These are phyloP conservation scores for Moricandia arvensis DNA, from an alignment of 345 rosid genomes.

Conservation along the genomic window DNA sequence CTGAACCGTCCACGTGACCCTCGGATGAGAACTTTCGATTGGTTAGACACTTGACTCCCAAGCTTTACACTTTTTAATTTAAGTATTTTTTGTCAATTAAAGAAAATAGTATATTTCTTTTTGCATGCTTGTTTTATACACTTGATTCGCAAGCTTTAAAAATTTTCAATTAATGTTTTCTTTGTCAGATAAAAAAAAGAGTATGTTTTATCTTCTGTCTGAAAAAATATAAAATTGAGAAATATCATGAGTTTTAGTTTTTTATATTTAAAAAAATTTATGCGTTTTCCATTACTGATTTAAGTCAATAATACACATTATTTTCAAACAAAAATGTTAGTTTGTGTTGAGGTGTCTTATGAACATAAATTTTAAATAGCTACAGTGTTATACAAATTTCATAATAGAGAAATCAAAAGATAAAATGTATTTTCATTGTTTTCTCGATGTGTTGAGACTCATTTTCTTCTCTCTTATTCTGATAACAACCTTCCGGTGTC, in stretches of 20 bases:
- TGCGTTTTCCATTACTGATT: too few species aligned
- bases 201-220: neutral
- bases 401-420: too few species aligned
- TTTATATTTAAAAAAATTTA: neutral
- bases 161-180: neutral
- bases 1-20: constrained; percentile 4
- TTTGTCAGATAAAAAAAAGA: neutral
- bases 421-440: too few species aligned
- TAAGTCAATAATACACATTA: too few species aligned
- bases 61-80: neutral
- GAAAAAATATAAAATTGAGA: neutral
- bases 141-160: neutral
- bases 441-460: too few species aligned
- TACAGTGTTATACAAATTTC: too few species aligned
- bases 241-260: neutral
- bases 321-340: too few species aligned
- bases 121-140: neutral
- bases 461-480: too few species aligned
- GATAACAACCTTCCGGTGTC: too few species aligned
- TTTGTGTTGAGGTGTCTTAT: too few species aligned
- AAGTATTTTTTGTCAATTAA: neutral
- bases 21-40: neutral
- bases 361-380: too few species aligned
- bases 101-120: neutral
- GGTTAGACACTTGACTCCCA: constrained; percentile 15